Evolutionary conservation across 202 grass and related monocot genomes (phyloP).

Genomic region (Elaeis oleifera): DNA sequence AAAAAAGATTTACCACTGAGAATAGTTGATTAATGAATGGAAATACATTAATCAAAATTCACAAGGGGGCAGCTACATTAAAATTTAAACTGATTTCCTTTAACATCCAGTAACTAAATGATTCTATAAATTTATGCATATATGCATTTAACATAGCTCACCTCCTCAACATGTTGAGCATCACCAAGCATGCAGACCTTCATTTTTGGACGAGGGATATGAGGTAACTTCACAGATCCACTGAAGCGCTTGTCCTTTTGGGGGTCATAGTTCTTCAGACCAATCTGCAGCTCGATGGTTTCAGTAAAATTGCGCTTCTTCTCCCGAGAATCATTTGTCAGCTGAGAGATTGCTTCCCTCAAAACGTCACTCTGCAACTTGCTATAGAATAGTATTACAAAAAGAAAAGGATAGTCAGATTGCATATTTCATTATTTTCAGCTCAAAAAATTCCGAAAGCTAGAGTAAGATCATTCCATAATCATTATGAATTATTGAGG

Average conservation of each 20-base stretch:
- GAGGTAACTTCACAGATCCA: conserved; percentile 62
- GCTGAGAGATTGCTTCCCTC: conserved; percentile 48
- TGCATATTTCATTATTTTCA: too few relatives aligned
- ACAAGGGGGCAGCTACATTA: too few relatives aligned
- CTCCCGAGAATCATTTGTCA: conserved; percentile 38
- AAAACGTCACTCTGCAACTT: conserved; percentile 56
- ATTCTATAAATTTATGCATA: background rate
- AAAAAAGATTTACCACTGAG: too few relatives aligned
- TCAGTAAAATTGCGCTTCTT: conserved; percentile 71
- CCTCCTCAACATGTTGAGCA: conserved; percentile 80
- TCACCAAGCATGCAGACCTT: conserved; percentile 92
- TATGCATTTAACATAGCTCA: conserved; percentile 11
- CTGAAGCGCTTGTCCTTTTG: conserved; percentile 88
- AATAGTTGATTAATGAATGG: too few relatives aligned
- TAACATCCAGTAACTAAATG: background rate
- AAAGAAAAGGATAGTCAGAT: background rate
- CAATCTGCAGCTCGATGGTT: conserved; percentile 82
- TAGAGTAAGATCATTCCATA: too few relatives aligned
- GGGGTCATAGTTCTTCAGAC: conserved; percentile 82
- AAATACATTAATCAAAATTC: too few relatives aligned
- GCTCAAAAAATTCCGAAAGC: too few relatives aligned
- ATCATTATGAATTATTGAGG: too few relatives aligned
- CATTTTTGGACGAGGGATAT: conserved; percentile 85
- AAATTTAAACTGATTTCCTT: too few relatives aligned
- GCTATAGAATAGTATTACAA: conserved; percentile 25